A percentile compares a stretch with the other conserved stretches of the same genome.
Evolutionary conservation across 345 rosid species (phyloP).

Genomic region (Moricandia arvensis): DNA sequence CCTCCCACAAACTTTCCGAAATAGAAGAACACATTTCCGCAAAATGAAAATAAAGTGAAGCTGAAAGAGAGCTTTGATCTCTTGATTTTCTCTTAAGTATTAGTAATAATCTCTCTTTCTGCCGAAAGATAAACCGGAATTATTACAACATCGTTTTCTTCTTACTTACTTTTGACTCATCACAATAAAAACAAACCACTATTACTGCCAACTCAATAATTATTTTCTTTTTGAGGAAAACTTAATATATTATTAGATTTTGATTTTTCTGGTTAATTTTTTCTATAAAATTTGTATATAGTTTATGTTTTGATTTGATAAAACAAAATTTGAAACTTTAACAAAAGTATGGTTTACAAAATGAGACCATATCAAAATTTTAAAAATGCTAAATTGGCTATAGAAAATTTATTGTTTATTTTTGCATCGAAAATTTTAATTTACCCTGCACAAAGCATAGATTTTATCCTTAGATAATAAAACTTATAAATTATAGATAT

Average conservation of each 20-base stretch:
- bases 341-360: no score
- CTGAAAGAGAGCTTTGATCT: conserved; percentile 11
- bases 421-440: no score
- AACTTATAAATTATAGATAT: no score
- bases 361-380: no score
- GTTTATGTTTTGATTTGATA: no score
- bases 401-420: no score
- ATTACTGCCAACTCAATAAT: conserved; percentile 9
- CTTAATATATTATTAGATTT: neutral
- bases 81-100: neutral
- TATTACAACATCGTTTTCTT: conserved; percentile 18
- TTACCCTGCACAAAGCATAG: no score
- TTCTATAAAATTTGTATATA: no score
- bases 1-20: conserved; percentile 22
- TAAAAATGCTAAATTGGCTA: no score
- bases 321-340: no score
- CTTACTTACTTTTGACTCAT: conserved; percentile 24
- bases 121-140: conserved; percentile 29
- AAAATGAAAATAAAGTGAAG: conserved; percentile 4
- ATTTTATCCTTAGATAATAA: no score
- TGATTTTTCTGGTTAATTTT: no score
- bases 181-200: conserved; percentile 3
- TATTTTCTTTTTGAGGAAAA: neutral
- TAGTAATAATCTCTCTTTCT: neutral
- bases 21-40: conserved; percentile 9